Evolutionary conservation across 306 rosid genomes (phyloP).

Genomic region (Rosa multiflora): DNA sequence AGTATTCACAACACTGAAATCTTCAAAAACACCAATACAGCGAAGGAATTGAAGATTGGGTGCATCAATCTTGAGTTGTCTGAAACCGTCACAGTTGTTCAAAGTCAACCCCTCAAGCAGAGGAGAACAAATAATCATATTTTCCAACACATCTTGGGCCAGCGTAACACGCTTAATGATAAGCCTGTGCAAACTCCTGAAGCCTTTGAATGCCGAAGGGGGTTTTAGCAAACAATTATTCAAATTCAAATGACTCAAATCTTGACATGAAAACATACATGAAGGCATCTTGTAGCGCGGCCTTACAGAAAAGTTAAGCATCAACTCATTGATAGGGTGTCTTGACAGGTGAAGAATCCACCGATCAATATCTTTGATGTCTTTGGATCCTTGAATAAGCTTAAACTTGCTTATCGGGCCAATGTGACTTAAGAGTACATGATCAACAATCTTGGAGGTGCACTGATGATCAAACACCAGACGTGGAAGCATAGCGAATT

Average conservation of each 20-base stretch:
- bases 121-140: constrained; percentile 44
- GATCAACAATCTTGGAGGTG: constrained; percentile 28
- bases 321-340: constrained; percentile 4
- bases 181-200: constrained; percentile 54
- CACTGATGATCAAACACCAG: constrained; percentile 40
- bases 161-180: constrained; percentile 47
- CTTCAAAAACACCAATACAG: background rate
- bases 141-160: constrained; percentile 45
- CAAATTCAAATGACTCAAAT: constrained; percentile 42
- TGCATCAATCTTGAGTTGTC: background rate
- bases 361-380: no score
- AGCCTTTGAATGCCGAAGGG: constrained; percentile 48
- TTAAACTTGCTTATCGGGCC: background rate
- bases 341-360: no score
- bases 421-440: constrained; percentile 51
- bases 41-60: background rate
- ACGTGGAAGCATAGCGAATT: constrained; percentile 45
- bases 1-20: background rate
- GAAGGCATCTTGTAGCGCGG: constrained; percentile 50
- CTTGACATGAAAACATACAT: constrained; percentile 45
- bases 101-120: constrained; percentile 47
- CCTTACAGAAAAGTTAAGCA: no score
- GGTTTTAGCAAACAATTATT: constrained; percentile 55
- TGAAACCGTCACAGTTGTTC: background rate
- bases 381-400: background rate